These are phyloP conservation scores for Pinus tabuliformis DNA, from an alignment of 75 land plant genomes.

Conservation along the genomic window DNA sequence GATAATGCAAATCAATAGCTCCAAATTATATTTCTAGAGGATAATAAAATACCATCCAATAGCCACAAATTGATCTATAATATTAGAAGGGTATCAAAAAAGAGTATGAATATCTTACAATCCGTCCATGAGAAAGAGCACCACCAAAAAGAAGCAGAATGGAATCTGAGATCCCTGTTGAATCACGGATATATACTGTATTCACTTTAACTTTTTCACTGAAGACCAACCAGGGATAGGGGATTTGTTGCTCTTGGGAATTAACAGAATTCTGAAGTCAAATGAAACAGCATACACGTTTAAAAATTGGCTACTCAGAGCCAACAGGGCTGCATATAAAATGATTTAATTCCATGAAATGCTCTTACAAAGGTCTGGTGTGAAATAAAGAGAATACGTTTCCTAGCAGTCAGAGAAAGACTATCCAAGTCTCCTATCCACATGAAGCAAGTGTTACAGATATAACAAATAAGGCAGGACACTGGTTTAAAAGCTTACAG, in stretches of 20 bases:
- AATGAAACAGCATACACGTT: not conserved
- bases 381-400: not conserved
- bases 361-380: not conserved
- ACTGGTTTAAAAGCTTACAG: conserved; percentile 35
- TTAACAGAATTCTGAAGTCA: conserved; percentile 85
- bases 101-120: conserved; percentile 30
- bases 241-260: conserved; percentile 68
- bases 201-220: conserved; percentile 93
- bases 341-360: not conserved
- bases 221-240: conserved; percentile 92
- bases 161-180: conserved; percentile 92
- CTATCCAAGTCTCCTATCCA: not conserved
- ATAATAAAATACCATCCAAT: not conserved
- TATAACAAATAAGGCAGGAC: not conserved
- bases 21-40: not conserved
- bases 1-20: conserved; percentile 3
- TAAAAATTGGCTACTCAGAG: not conserved
- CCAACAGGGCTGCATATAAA: not conserved
- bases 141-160: conserved; percentile 95
- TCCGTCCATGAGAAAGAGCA: conserved; percentile 31
- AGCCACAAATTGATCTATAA: not conserved
- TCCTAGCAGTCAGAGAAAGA: not conserved
- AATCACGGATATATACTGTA: conserved; percentile 84
- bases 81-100: not conserved
- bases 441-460: not conserved